These are phyloP conservation scores for Ophiostoma angusticollis DNA, from an alignment of 2,329 filamentous ascomycete species.

Conservation along the genomic window DNA sequence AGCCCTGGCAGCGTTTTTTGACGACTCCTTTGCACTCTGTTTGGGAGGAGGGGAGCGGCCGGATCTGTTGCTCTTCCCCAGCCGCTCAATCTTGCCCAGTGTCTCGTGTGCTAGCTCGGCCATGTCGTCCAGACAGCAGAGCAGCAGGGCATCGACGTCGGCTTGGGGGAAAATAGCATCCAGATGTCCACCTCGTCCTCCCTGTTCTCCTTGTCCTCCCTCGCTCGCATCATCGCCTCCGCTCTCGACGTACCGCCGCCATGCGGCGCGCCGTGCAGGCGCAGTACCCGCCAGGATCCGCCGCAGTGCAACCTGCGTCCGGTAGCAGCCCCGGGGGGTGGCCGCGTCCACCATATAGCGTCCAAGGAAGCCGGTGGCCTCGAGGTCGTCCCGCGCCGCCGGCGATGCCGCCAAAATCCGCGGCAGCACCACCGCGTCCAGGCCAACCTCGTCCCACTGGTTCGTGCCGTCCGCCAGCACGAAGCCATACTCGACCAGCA, in stretches of 20 bases:
- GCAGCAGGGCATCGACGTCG: slow-evolving; percentile 6
- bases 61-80: neutral
- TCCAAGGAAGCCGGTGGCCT: slow-evolving; percentile 14
- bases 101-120: slow-evolving; percentile 6
- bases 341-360: slow-evolving; percentile 16
- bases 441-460: slow-evolving; percentile 33
- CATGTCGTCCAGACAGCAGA: slow-evolving; percentile 10
- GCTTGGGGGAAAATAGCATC: neutral
- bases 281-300: slow-evolving; percentile 10
- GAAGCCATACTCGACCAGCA: slow-evolving; percentile 56
- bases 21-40: too few relatives aligned
- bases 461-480: slow-evolving; percentile 26
- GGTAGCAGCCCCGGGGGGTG: slow-evolving; percentile 16
- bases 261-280: slow-evolving; percentile 5
- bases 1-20: too few relatives aligned
- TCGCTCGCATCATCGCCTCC: slow-evolving; percentile 7
- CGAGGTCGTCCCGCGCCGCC: slow-evolving; percentile 9
- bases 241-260: slow-evolving; percentile 11
- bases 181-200: neutral
- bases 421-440: slow-evolving; percentile 33
- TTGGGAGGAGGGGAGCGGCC: too few relatives aligned
- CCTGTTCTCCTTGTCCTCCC: slow-evolving; percentile 3
- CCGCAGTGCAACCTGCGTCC: slow-evolving; percentile 16
- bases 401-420: too few relatives aligned
- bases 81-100: slow-evolving; percentile 3